Conservation (phyloP, 1,284 basidiomycete species). For the Sphagnurus paluster region DNA sequence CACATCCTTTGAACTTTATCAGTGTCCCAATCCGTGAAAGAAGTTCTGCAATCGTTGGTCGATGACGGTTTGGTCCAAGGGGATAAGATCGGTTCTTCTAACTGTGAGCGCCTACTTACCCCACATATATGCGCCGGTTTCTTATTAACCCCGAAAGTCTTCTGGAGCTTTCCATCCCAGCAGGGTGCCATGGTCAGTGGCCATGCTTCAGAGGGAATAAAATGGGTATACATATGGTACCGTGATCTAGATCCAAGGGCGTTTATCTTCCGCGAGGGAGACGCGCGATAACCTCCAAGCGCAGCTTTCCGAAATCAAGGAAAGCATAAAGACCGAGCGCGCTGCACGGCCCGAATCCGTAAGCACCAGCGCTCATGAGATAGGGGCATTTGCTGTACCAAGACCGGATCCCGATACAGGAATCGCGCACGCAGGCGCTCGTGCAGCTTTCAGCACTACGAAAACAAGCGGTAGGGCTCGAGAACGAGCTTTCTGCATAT, state of each 20-base stretch:
- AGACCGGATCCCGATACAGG: too few species aligned
- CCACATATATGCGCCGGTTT: constrained; percentile 16
- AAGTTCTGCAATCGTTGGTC: constrained; percentile 81
- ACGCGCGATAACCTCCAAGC: constrained; percentile 43
- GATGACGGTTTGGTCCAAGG: constrained; percentile 80
- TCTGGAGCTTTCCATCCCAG: constrained; percentile 91
- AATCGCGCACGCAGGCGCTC: constrained; percentile 52
- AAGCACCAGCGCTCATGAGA: constrained; percentile 23
- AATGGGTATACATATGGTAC: too few species aligned
- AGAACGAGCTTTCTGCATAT: constrained; percentile 71
- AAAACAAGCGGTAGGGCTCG: constrained; percentile 55
- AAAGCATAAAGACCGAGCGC: constrained; percentile 51
- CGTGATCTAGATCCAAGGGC: constrained; percentile 62
- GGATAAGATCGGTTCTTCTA: constrained; percentile 91
- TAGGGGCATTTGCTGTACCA: constrained; percentile 12
- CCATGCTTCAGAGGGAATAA: not conserved
- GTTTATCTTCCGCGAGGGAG: constrained; percentile 56
- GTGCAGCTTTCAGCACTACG: constrained; percentile 49
- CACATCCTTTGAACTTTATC: not conserved
- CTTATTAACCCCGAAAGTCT: constrained; percentile 52
- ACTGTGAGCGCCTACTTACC: constrained; percentile 61
- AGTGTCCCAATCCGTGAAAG: constrained; percentile 89
- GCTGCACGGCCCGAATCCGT: constrained; percentile 67
- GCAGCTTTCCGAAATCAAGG: constrained; percentile 50
- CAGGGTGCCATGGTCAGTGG: constrained; percentile 75